Conservation (phyloP, 345 rosid genomes). For the Carallia brachiata region DNA sequence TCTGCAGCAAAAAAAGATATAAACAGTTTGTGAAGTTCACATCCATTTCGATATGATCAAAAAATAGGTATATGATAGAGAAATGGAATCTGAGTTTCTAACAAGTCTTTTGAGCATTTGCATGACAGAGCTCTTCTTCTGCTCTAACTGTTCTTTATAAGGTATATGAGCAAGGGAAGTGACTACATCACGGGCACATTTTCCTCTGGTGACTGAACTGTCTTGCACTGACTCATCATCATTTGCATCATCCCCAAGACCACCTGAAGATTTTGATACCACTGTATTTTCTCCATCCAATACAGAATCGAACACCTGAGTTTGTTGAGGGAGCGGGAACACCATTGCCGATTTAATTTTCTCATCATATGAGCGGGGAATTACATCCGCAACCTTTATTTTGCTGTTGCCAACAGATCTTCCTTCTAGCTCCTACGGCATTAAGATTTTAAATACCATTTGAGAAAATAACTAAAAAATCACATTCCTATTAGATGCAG, state of each 20-base stretch:
- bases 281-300: conserved; percentile 30
- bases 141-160: conserved; percentile 67
- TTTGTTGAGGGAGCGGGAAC: conserved; percentile 10
- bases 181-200: conserved; percentile 77
- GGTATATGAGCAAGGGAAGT: conserved; percentile 77
- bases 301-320: conserved; percentile 19
- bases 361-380: conserved; percentile 62
- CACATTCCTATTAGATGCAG: neutral
- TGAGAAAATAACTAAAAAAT: conserved; percentile 9
- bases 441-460: conserved; percentile 18
- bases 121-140: conserved; percentile 49
- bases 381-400: conserved; percentile 72
- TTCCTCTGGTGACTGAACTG: conserved; percentile 34
- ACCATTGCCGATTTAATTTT: conserved; percentile 45
- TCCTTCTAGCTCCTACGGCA: conserved; percentile 64
- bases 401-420: conserved; percentile 55
- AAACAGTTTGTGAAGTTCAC: conserved; percentile 17
- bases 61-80: neutral
- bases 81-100: conserved; percentile 15
- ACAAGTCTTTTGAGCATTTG: conserved; percentile 89
- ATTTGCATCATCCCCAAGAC: conserved; percentile 28
- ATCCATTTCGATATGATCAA: neutral
- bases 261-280: conserved; percentile 16
- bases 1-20: conserved; percentile 43
- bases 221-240: conserved; percentile 27